Evolutionary conservation across 805 yeast genomes (phyloP).

Genomic region (Cyberlindnera mississippiensis): DNA sequence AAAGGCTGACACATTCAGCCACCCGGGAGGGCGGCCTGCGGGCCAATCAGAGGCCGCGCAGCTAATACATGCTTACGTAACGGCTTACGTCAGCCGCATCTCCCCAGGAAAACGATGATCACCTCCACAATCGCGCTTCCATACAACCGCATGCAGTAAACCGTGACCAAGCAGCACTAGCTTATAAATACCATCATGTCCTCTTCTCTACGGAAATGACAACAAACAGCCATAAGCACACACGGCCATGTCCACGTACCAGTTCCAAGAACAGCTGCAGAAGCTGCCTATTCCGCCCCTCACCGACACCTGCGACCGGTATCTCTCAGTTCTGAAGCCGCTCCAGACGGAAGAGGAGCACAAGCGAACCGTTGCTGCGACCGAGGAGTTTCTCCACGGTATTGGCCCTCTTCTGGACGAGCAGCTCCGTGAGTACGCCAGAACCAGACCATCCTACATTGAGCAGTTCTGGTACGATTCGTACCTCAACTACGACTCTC

Average conservation of each 20-base stretch:
- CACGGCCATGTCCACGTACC: constrained; percentile 52
- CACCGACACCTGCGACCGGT: constrained; percentile 59
- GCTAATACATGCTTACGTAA: too few relatives aligned
- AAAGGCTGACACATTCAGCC: too few relatives aligned
- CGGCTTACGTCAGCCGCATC: too few relatives aligned
- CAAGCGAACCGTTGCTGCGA: constrained; percentile 53
- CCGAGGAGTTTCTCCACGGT: constrained; percentile 49
- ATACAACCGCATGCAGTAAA: too few relatives aligned
- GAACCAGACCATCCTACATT: constrained; percentile 70
- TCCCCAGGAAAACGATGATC: too few relatives aligned
- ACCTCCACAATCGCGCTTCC: too few relatives aligned
- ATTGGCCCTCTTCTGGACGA: constrained; percentile 58
- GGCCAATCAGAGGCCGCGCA: too few relatives aligned
- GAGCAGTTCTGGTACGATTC: constrained; percentile 96
- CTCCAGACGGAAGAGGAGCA: constrained; percentile 78
- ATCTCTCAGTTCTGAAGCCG: constrained; percentile 67
- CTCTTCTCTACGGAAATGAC: too few relatives aligned
- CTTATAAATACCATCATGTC: too few relatives aligned
- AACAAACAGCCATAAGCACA: too few relatives aligned
- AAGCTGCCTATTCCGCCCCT: constrained; percentile 82
- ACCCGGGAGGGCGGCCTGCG: too few relatives aligned
- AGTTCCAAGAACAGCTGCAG: constrained; percentile 52
- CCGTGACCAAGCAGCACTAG: too few relatives aligned
- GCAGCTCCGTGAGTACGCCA: constrained; percentile 57
- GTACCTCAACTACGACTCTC: constrained; percentile 79